Percentiles rank a stretch among this genome's conserved stretches.
Evolutionary conservation across 2,329 filamentous ascomycete genomes (phyloP).

Genomic region (Alternaria ethzedia): DNA sequence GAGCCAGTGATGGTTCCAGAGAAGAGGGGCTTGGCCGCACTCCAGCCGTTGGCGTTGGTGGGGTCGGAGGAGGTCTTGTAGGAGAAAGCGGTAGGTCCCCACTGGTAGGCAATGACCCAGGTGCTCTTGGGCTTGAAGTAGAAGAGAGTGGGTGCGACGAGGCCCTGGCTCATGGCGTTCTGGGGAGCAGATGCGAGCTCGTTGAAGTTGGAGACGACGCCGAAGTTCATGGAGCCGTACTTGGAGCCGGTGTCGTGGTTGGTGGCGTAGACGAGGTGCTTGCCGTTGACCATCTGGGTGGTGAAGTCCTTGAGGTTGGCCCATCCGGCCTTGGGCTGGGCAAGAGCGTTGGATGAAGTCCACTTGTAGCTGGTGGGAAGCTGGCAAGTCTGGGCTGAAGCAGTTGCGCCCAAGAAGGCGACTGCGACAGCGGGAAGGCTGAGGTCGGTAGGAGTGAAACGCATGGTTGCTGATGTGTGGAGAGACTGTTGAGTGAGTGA

Average conservation of each 20-base stretch:
- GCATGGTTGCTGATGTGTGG: conserved; percentile 6
- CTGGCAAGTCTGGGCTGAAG: conserved; percentile 48
- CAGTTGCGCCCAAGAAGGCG: conserved; percentile 18
- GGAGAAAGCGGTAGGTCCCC: conserved; percentile 65
- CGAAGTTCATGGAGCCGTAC: conserved; percentile 67
- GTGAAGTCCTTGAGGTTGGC: conserved; percentile 70
- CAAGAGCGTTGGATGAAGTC: conserved; percentile 60
- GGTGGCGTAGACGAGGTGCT: conserved; percentile 68
- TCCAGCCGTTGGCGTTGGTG: conserved; percentile 65
- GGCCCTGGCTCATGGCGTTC: conserved; percentile 54
- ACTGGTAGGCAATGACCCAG: conserved; percentile 72
- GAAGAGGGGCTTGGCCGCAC: conserved; percentile 61
- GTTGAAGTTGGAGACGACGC: conserved; percentile 60
- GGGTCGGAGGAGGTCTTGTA: conserved; percentile 67
- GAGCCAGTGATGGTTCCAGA: conserved; percentile 60
- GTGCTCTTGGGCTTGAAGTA: conserved; percentile 66
- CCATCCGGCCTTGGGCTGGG: conserved; percentile 62
- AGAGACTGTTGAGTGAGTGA: neutral
- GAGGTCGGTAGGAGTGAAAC: conserved; percentile 10
- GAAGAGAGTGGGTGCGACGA: conserved; percentile 69
- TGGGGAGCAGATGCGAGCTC: conserved; percentile 61
- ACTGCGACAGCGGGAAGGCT: conserved; percentile 11
- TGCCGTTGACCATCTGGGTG: conserved; percentile 59
- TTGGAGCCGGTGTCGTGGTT: conserved; percentile 51
- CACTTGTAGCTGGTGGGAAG: conserved; percentile 64